Percentiles rank a stretch among this genome's conserved stretches.
These are phyloP conservation scores for Plasmopara viticola DNA, from an alignment of 352 stramenopile genomes.

Conservation along the genomic window DNA sequence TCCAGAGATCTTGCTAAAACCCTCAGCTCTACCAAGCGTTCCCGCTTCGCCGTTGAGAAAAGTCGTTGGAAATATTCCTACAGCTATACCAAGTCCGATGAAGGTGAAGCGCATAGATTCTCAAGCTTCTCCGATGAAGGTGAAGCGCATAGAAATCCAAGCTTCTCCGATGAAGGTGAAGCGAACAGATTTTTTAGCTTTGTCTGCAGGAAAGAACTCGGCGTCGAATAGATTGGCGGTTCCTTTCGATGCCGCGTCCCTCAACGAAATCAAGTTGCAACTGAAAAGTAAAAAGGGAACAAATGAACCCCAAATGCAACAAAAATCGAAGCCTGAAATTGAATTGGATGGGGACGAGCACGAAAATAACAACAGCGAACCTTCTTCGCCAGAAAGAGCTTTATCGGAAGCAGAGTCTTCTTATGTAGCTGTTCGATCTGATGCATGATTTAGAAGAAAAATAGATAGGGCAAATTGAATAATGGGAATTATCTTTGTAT, in stretches of 20 bases:
- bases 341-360: slow-evolving; percentile 20
- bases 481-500: no score
- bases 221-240: slow-evolving; percentile 10
- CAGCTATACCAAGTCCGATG: slow-evolving; percentile 24
- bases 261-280: slow-evolving; percentile 53
- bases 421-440: no score
- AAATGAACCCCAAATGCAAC: slow-evolving; percentile 7
- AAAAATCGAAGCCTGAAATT: slow-evolving; percentile 16
- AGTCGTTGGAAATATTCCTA: slow-evolving; percentile 8
- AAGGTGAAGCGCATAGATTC: slow-evolving; percentile 19
- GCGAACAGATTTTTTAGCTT: slow-evolving; percentile 6
- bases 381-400: slow-evolving; percentile 31
- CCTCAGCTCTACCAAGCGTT: slow-evolving; percentile 6
- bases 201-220: slow-evolving; percentile 30
- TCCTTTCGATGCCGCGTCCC: slow-evolving; percentile 45
- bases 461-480: no score
- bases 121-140: slow-evolving; percentile 30
- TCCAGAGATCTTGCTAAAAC: slow-evolving; percentile 35
- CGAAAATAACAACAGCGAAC: slow-evolving; percentile 39
- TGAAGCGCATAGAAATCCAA: slow-evolving; percentile 10
- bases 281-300: slow-evolving; percentile 45
- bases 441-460: no score
- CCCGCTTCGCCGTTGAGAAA: slow-evolving; percentile 27
- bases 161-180: slow-evolving; percentile 30
- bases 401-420: slow-evolving; percentile 7